Conservation (phyloP, 768 basidiomycete genomes). For the Leccinellum rugosiceps region DNA sequence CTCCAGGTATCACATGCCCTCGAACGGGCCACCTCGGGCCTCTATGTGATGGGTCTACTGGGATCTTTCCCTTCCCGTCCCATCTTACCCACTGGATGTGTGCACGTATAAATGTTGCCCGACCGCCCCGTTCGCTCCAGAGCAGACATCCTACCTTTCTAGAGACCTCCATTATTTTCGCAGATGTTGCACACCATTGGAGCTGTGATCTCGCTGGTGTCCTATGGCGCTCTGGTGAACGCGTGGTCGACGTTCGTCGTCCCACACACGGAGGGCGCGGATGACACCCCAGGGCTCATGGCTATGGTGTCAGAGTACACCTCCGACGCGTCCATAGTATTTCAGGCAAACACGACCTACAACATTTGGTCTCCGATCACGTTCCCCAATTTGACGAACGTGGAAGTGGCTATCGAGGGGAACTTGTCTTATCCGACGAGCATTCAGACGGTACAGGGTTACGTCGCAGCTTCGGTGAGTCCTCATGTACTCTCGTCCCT, state of each 20-base stretch:
- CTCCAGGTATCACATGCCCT: not conserved
- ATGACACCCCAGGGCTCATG: conserved; percentile 50
- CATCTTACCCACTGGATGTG: not conserved
- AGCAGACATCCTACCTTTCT: not conserved
- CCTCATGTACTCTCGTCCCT: not conserved
- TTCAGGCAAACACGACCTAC: conserved; percentile 53
- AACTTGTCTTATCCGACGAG: conserved; percentile 54
- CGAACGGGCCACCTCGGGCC: not conserved
- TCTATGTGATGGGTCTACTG: not conserved
- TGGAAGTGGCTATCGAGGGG: conserved; percentile 54
- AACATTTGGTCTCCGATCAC: conserved; percentile 60
- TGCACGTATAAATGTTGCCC: not conserved
- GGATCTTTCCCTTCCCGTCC: not conserved
- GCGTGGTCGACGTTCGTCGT: conserved; percentile 52
- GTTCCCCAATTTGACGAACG: conserved; percentile 53
- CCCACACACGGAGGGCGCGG: conserved; percentile 43
- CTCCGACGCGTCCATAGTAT: conserved; percentile 51
- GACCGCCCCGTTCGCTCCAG: not conserved
- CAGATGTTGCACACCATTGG: not conserved
- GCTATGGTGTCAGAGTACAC: conserved; percentile 40
- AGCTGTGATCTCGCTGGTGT: not conserved
- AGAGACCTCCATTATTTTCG: not conserved
- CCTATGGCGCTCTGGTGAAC: conserved; percentile 25
- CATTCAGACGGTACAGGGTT: conserved; percentile 48
- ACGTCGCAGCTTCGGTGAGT: conserved; percentile 45